Conservation (phyloP, 108 stramenopile genomes). For the Skeletonema costatum region DNA sequence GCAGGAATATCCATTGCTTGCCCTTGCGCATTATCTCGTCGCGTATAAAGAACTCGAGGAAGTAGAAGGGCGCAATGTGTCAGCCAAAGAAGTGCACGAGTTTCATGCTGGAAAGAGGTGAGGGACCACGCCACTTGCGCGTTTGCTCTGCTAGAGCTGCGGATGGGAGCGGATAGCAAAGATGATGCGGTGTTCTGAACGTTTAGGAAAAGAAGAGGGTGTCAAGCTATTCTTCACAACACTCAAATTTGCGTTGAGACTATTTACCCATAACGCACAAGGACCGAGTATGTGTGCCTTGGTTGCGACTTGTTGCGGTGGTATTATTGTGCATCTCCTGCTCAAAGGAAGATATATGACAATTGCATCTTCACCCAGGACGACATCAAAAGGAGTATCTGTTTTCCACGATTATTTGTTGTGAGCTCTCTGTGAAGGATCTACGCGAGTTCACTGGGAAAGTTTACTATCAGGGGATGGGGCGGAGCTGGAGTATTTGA, state of each 20-base stretch:
- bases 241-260: constrained; percentile 2
- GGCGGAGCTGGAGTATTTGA: no score
- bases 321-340: constrained; percentile 2
- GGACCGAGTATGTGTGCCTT: constrained; percentile 4
- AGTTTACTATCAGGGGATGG: no score
- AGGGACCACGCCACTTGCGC: not conserved
- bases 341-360: constrained; percentile 13
- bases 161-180: constrained; percentile 4
- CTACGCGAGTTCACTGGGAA: no score
- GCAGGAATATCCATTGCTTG: no score
- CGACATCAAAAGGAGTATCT: not conserved
- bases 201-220: not conserved
- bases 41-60: no score
- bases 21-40: no score
- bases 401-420: constrained; percentile 5
- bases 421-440: not conserved
- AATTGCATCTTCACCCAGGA: constrained; percentile 11
- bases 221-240: constrained; percentile 6
- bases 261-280: constrained; percentile 11
- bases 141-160: constrained; percentile 12
- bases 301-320: constrained; percentile 10
- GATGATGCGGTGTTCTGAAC: constrained; percentile 5
- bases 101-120: constrained; percentile 5
- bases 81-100: no score
- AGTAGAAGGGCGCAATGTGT: no score